phyloP scores from a whole-genome alignment of 1,139 yeast genomes.

The Lodderomyces beijingensis region DNA sequence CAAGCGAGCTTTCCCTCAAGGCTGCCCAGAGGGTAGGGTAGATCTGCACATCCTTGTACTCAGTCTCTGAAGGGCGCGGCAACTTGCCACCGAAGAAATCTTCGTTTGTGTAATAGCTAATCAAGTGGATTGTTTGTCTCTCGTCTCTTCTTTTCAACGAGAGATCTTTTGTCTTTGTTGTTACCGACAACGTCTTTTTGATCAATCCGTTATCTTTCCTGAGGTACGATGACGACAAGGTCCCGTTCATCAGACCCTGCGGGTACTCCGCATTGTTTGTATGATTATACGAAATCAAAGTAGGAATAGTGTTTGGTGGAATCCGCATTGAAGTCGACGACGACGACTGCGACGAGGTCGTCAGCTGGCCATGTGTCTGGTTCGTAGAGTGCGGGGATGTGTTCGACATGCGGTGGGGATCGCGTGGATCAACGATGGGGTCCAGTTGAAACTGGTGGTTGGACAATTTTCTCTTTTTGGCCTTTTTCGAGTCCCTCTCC shows the following conservation, averaged over 20 bases:
- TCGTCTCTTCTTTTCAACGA: conserved; percentile 24
- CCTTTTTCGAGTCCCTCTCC: conserved; percentile 29
- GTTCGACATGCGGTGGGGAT: neutral
- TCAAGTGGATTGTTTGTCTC: conserved; percentile 61
- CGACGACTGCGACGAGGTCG: neutral
- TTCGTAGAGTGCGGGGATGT: conserved; percentile 1
- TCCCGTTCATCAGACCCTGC: conserved; percentile 38
- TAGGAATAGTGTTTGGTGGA: conserved; percentile 11
- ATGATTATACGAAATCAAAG: conserved; percentile 11
- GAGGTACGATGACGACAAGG: conserved; percentile 57
- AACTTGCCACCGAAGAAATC: conserved; percentile 63
- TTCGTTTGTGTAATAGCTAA: conserved; percentile 71
- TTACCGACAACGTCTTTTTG: conserved; percentile 75
- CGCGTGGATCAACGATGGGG: conserved; percentile 6
- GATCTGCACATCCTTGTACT: conserved; percentile 48
- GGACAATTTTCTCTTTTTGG: conserved; percentile 25
- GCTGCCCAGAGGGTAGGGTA: conserved; percentile 60
- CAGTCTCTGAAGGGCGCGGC: conserved; percentile 54
- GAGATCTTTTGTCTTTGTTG: conserved; percentile 33
- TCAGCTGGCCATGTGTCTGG: conserved; percentile 4
- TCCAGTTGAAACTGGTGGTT: neutral
- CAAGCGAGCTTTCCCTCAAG: conserved; percentile 56
- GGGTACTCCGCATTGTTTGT: conserved; percentile 8
- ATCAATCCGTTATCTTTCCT: conserved; percentile 74
- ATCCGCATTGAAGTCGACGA: conserved; percentile 1